These are phyloP conservation scores for Rhizodiscina lignyota DNA, from an alignment of 495 filamentous ascomycete genomes.

Conservation along the genomic window DNA sequence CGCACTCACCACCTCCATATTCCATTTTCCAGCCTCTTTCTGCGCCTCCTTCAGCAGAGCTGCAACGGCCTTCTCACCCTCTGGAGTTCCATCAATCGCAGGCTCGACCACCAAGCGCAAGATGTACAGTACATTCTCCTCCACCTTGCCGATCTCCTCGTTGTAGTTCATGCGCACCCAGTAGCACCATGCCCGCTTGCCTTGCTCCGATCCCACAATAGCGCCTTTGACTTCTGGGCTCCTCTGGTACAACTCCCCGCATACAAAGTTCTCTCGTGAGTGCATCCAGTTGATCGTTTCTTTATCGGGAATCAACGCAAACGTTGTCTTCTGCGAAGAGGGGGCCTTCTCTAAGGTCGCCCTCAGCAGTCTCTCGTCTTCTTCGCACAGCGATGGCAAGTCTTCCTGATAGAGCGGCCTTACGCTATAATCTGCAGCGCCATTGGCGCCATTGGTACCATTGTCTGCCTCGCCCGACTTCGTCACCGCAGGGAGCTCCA, in stretches of 20 bases:
- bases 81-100: conserved; percentile 9
- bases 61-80: too few species aligned
- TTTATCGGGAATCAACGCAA: conserved; percentile 59
- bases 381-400: conserved; percentile 35
- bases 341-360: conserved; percentile 18
- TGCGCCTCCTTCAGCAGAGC: background rate
- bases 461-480: conserved; percentile 8
- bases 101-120: conserved; percentile 63
- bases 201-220: conserved; percentile 32
- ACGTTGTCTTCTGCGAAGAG: conserved; percentile 21
- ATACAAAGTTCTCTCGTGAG: conserved; percentile 71
- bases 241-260: conserved; percentile 31
- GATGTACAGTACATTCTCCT: conserved; percentile 60
- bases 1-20: background rate
- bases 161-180: conserved; percentile 64
- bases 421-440: conserved; percentile 19
- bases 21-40: background rate
- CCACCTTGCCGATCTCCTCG: conserved; percentile 18
- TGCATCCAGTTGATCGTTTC: conserved; percentile 73
- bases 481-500: conserved; percentile 37
- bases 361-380: conserved; percentile 31
- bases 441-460: conserved; percentile 14
- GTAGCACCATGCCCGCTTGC: conserved; percentile 52
- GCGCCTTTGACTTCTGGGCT: conserved; percentile 52
- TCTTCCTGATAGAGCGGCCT: conserved; percentile 33